Evolutionary conservation across 768 basidiomycete species (phyloP).

Genomic region (Chlorophyllum brunneum): DNA sequence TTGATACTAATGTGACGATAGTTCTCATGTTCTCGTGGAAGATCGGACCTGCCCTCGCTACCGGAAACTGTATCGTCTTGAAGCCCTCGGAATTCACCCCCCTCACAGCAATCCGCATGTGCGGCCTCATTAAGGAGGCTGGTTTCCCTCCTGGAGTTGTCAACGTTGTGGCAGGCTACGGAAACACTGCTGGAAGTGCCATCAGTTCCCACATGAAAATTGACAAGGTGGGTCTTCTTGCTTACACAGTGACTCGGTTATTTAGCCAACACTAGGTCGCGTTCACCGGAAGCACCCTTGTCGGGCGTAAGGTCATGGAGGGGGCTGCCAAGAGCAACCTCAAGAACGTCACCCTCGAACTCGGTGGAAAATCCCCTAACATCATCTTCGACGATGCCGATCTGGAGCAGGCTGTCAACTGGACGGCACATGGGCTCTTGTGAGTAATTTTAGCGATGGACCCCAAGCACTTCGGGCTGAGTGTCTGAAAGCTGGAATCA

Average conservation of each 20-base stretch:
- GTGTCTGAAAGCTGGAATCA: constrained; percentile 44
- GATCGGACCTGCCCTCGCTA: constrained; percentile 77
- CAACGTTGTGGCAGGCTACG: constrained; percentile 74
- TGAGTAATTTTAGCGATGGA: constrained; percentile 30
- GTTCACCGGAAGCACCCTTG: constrained; percentile 82
- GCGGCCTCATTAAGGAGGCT: constrained; percentile 60
- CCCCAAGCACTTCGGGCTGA: neutral
- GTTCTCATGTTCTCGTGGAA: constrained; percentile 72
- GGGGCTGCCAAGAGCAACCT: constrained; percentile 79
- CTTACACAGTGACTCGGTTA: constrained; percentile 41
- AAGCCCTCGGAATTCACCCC: constrained; percentile 83
- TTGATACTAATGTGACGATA: constrained; percentile 19
- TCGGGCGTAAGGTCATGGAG: constrained; percentile 77
- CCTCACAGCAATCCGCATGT: constrained; percentile 56
- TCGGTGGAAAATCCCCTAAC: constrained; percentile 73
- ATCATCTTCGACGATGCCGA: constrained; percentile 76
- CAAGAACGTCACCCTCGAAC: constrained; percentile 80
- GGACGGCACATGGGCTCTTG: constrained; percentile 73
- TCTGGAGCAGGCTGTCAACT: constrained; percentile 67
- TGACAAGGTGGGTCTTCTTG: constrained; percentile 52
- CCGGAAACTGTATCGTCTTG: constrained; percentile 74
- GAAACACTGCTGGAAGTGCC: constrained; percentile 63
- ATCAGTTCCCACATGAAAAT: constrained; percentile 70
- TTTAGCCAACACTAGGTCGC: constrained; percentile 52
- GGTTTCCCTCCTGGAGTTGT: constrained; percentile 79